Percentiles rank a stretch among this genome's conserved stretches.
Conservation (phyloP, 495 filamentous ascomycete species). For the Rhypophila decipiens region DNA sequence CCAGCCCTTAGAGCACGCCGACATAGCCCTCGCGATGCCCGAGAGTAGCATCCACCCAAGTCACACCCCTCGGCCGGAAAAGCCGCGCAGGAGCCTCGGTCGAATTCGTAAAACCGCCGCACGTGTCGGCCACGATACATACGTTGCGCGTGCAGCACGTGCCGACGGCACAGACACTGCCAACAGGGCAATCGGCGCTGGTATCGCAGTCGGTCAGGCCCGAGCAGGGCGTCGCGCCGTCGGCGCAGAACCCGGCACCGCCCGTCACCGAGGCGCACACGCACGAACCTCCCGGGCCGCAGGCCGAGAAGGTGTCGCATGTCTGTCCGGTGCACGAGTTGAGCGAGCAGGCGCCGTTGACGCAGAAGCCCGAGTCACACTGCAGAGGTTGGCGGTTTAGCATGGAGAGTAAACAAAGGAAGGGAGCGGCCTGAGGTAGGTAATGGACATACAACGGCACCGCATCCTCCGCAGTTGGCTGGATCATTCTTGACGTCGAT, state of each 20-base stretch:
- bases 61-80: neutral
- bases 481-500: slow-evolving; percentile 6
- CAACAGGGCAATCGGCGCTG: slow-evolving; percentile 13
- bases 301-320: slow-evolving; percentile 23
- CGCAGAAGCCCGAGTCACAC: slow-evolving; percentile 8
- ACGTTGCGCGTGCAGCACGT: slow-evolving; percentile 15
- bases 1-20: no score
- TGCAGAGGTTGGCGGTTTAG: neutral
- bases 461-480: slow-evolving; percentile 6
- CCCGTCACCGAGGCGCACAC: slow-evolving; percentile 13
- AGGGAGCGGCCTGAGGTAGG: no score
- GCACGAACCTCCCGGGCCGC: slow-evolving; percentile 12
- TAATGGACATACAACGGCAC: no score
- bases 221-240: slow-evolving; percentile 13
- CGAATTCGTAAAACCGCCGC: slow-evolving; percentile 13
- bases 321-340: slow-evolving; percentile 9
- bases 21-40: neutral
- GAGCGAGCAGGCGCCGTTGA: slow-evolving; percentile 15
- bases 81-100: neutral
- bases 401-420: no score
- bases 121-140: slow-evolving; percentile 11
- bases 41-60: neutral
- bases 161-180: slow-evolving; percentile 15
- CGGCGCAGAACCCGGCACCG: slow-evolving; percentile 13
- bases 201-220: slow-evolving; percentile 12